Percentiles rank a stretch among this genome's conserved stretches.
Conservation (phyloP, 345 rosid species). For the Salix caprea region DNA sequence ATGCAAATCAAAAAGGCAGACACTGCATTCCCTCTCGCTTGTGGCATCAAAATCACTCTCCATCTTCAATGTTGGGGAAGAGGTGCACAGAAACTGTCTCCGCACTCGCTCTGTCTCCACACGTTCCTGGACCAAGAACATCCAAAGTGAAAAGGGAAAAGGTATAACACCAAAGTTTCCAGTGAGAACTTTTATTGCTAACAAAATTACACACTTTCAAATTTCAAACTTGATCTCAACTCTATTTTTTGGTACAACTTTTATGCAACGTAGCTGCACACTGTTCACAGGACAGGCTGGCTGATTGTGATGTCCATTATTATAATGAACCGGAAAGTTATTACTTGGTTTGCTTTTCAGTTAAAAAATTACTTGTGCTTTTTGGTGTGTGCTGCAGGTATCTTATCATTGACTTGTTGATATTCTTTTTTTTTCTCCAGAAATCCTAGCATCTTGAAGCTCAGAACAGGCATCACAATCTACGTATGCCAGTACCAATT, state of each 20-base stretch:
- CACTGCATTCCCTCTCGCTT: slow-evolving; percentile 81
- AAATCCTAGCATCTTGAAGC: neutral
- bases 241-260: neutral
- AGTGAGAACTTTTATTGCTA: neutral
- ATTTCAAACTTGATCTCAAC: neutral
- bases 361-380: neutral
- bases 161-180: neutral
- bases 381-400: neutral
- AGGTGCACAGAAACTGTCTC: slow-evolving; percentile 60
- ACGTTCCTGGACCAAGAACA: slow-evolving; percentile 50
- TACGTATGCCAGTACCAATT: neutral
- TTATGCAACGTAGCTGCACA: neutral
- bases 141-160: slow-evolving; percentile 11
- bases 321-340: neutral
- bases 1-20: slow-evolving; percentile 92
- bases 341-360: neutral
- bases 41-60: slow-evolving; percentile 80
- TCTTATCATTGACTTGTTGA: neutral
- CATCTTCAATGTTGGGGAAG: slow-evolving; percentile 75
- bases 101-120: slow-evolving; percentile 65
- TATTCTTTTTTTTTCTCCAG: neutral
- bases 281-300: neutral
- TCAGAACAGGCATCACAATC: neutral
- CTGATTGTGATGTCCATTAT: neutral
- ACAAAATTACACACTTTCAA: slow-evolving; percentile 1